These are phyloP conservation scores for Phytopythium sindhum DNA, from an alignment of 352 stramenopile genomes.

Conservation along the genomic window DNA sequence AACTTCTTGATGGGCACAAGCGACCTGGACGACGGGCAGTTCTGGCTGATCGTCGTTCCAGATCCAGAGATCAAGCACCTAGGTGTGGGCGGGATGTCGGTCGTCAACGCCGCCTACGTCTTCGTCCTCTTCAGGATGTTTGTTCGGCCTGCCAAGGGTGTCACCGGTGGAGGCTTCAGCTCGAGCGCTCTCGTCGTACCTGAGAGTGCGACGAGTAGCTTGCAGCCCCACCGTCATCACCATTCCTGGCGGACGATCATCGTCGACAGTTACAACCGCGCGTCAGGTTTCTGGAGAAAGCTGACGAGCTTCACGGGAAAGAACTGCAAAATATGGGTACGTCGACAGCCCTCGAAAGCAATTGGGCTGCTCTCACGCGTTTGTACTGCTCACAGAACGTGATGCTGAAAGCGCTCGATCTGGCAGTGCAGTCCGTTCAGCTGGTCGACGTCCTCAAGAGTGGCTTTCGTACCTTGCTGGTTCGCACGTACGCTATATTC, in stretches of 20 bases:
- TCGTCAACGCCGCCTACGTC: conserved; percentile 21
- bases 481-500: conserved; percentile 26
- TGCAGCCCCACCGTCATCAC: conserved; percentile 8
- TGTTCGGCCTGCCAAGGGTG: background rate
- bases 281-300: conserved; percentile 14
- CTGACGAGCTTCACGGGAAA: conserved; percentile 23
- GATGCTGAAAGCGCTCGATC: conserved; percentile 25
- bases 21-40: conserved; percentile 41
- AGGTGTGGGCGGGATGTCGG: conserved; percentile 14
- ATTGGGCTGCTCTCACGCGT: background rate
- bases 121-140: conserved; percentile 29
- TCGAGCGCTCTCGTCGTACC: background rate
- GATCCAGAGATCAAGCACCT: conserved; percentile 9
- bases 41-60: conserved; percentile 37
- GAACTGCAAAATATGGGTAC: conserved; percentile 46
- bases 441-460: conserved; percentile 24
- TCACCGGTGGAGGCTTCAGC: conserved; percentile 10
- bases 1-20: conserved; percentile 53
- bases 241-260: conserved; percentile 6
- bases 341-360: background rate
- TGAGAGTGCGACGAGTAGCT: conserved; percentile 1
- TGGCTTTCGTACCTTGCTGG: conserved; percentile 20
- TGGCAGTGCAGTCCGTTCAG: conserved; percentile 21
- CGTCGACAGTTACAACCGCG: background rate
- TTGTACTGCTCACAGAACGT: conserved; percentile 26